These are phyloP conservation scores for Diaporthe ilicicola DNA, from an alignment of 2,329 filamentous ascomycete genomes.

Conservation along the genomic window DNA sequence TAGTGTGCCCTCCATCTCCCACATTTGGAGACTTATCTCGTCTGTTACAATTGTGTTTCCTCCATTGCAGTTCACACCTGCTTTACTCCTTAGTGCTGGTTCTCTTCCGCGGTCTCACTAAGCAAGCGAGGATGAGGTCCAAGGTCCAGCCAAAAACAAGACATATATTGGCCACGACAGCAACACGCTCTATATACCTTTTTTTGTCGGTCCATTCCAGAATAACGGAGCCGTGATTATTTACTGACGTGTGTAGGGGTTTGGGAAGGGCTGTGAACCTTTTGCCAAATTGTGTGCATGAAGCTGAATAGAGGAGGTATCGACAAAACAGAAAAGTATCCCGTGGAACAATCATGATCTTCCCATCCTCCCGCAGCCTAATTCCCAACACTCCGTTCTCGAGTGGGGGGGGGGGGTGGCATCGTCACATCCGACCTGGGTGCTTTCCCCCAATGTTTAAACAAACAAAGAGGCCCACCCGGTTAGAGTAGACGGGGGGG, in stretches of 20 bases:
- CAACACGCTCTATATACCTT: slow-evolving; percentile 8
- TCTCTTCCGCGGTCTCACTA: not conserved
- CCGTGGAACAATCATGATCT: not conserved
- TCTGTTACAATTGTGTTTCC: not conserved
- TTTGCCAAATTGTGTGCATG: slow-evolving; percentile 9
- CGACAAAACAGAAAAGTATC: slow-evolving; percentile 11
- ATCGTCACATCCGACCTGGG: not conserved
- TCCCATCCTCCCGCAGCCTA: not conserved
- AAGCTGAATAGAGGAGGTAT: slow-evolving; percentile 26
- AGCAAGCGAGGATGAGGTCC: not conserved
- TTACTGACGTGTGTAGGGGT: not conserved
- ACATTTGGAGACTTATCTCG: not conserved
- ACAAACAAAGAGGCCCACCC: too few relatives aligned
- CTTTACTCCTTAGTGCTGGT: not conserved
- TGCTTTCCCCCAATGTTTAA: too few relatives aligned
- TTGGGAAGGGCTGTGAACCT: not conserved
- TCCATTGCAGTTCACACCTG: not conserved
- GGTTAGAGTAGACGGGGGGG: not conserved
- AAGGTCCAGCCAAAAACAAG: not conserved
- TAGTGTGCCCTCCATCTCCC: not conserved
- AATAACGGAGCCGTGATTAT: not conserved
- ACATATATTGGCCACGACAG: not conserved
- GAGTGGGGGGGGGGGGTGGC: not conserved
- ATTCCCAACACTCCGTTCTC: not conserved
- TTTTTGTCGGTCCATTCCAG: not conserved